Percentiles rank a stretch among this genome's conserved stretches.
Conservation (phyloP, 164 flowering plant species). For the Litsea cubeba region DNA sequence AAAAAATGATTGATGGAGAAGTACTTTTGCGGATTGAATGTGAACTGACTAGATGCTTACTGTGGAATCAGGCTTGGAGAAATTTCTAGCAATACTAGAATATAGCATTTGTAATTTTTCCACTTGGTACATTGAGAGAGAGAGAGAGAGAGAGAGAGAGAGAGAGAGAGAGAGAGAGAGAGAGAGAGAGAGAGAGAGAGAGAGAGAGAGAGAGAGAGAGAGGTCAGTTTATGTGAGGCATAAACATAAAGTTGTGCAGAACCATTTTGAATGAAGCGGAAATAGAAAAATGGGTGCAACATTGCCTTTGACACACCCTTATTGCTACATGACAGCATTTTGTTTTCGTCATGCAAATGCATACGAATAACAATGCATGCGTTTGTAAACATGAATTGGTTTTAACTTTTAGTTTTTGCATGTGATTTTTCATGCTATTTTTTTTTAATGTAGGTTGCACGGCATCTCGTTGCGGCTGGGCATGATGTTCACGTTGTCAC, state of each 20-base stretch:
- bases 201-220: not conserved
- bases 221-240: not conserved
- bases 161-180: not conserved
- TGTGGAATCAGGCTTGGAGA: not conserved
- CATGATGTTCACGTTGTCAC: slow-evolving; percentile 94
- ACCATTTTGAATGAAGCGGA: not conserved
- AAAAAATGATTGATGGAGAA: not conserved
- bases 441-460: slow-evolving; percentile 54
- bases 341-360: not conserved
- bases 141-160: no score
- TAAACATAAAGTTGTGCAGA: not conserved
- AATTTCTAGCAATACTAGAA: not conserved
- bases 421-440: not conserved
- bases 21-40: not conserved
- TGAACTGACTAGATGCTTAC: not conserved
- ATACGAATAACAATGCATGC: not conserved
- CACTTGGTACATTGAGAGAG: no score
- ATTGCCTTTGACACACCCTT: not conserved
- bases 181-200: not conserved
- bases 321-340: not conserved
- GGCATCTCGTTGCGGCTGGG: slow-evolving; percentile 79
- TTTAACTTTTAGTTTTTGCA: not conserved
- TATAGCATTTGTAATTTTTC: not conserved
- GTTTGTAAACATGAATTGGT: not conserved
- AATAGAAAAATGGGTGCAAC: not conserved